Conservation (phyloP, 768 basidiomycete genomes). For the Trametes villosa region DNA sequence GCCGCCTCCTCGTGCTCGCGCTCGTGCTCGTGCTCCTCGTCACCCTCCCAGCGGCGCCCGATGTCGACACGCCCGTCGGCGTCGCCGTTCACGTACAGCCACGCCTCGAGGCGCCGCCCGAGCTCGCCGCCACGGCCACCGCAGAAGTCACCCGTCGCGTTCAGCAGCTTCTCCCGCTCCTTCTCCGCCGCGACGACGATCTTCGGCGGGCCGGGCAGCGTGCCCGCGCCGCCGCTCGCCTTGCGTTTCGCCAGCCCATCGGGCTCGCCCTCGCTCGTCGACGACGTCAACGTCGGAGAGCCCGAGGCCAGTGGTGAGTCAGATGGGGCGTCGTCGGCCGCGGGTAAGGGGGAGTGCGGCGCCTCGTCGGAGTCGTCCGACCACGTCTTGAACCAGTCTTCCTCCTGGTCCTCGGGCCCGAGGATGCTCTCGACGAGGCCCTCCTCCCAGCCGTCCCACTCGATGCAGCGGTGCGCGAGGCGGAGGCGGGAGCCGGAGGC, state of each 20-base stretch:
- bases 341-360: background rate
- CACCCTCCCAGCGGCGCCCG: constrained; percentile 30
- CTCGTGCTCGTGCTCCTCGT: no score
- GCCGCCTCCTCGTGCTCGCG: background rate
- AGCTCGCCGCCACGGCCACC: constrained; percentile 81
- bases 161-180: constrained; percentile 72
- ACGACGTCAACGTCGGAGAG: constrained; percentile 23
- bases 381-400: constrained; percentile 66
- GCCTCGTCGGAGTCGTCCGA: constrained; percentile 18
- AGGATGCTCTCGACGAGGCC: constrained; percentile 77
- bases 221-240: constrained; percentile 40
- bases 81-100: constrained; percentile 48
- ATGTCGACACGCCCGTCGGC: constrained; percentile 33
- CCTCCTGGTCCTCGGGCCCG: constrained; percentile 70
- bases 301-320: constrained; percentile 6
- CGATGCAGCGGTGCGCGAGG: constrained; percentile 77
- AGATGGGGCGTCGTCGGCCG: constrained; percentile 7
- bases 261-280: constrained; percentile 21
- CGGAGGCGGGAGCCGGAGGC: constrained; percentile 65
- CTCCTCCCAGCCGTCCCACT: constrained; percentile 95
- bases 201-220: constrained; percentile 52
- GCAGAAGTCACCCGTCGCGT: constrained; percentile 74
- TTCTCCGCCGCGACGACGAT: constrained; percentile 55
- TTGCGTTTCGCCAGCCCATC: constrained; percentile 14
- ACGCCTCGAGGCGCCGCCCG: constrained; percentile 74